Base-by-base conservation (phyloP, 345 rosid genomes). In the Heritiera fomes region DNA sequence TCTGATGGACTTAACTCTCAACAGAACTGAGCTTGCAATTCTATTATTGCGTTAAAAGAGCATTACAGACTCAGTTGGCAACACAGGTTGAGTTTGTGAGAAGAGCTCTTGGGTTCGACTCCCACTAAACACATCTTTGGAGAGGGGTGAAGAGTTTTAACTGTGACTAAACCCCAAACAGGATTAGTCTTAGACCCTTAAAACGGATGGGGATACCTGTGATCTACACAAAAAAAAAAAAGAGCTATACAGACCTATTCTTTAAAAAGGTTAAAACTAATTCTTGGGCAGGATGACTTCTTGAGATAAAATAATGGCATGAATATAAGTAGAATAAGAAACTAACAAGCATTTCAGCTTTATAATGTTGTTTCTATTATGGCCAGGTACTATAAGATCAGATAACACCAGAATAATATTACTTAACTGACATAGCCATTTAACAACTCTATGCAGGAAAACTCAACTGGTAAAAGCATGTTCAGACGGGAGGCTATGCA, bases 401-500 rank as follows among this genome's bases (percentile, higher is more conserved):
- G 28, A 23, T 23, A 23, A 23, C 28, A 23, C 28, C 28, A 23
- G 28, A 23, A 23, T 23, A 23, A 23, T 23, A 23, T 23, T 23
- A 23, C 28, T 23, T 23, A 45, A 71, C 20, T 62, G 32, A 80
- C 18, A 56, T 75, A 66, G 60, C 3, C 18, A 28, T 23, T 50
- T 34, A 76, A 58, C 8, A 59, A 41, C 67, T 79, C 18, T 80
- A 52, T 75, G 86, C 90, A 95, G 98, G 97, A 88, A 68, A 85
- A 88, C 9, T 59, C 91, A 28, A 71, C 87, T 43, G 87, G 88
- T 55, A 84, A 78, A 76, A 87, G 85, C 72, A 43, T 28, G 73
- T 87, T 86, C 78, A 79, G 76, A 80, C 90, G 90, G 80, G 89
- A 83, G 75, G 90, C 97, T 40, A 80, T 84, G 68, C 82, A 81